Conservation (phyloP, 1,139 yeast species). For the Suhomyces maxii region DNA sequence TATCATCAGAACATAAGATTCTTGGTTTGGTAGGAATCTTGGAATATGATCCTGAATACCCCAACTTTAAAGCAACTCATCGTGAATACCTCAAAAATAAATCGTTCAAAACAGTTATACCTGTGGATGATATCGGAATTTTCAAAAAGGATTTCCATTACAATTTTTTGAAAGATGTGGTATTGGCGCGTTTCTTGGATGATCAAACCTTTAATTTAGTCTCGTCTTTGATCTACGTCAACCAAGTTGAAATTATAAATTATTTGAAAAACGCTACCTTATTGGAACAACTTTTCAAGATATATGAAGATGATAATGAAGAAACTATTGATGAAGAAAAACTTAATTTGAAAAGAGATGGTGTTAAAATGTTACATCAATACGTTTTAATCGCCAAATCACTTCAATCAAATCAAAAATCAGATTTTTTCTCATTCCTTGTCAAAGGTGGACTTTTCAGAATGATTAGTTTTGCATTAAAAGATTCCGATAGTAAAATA, state of each 20-base stretch:
- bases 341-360: constrained; percentile 52
- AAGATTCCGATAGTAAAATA: constrained; percentile 48
- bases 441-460: constrained; percentile 69
- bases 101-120: constrained; percentile 72
- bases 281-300: constrained; percentile 52
- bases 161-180: constrained; percentile 83
- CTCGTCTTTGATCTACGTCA: constrained; percentile 62
- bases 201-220: constrained; percentile 72
- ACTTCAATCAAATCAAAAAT: constrained; percentile 62
- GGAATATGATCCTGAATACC: constrained; percentile 89
- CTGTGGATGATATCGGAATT: constrained; percentile 54
- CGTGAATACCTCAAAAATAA: constrained; percentile 61
- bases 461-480: constrained; percentile 71
- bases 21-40: constrained; percentile 74
- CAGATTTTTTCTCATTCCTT: constrained; percentile 63
- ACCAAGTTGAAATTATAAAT: constrained; percentile 70
- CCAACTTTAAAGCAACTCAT: constrained; percentile 75
- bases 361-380: constrained; percentile 78
- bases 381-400: constrained; percentile 74
- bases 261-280: constrained; percentile 59
- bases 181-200: constrained; percentile 75
- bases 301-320: constrained; percentile 39
- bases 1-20: constrained; percentile 58
- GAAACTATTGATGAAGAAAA: neutral
- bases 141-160: constrained; percentile 75